Conservation (phyloP, 179 eudicot species). For the Silene vulgaris region DNA sequence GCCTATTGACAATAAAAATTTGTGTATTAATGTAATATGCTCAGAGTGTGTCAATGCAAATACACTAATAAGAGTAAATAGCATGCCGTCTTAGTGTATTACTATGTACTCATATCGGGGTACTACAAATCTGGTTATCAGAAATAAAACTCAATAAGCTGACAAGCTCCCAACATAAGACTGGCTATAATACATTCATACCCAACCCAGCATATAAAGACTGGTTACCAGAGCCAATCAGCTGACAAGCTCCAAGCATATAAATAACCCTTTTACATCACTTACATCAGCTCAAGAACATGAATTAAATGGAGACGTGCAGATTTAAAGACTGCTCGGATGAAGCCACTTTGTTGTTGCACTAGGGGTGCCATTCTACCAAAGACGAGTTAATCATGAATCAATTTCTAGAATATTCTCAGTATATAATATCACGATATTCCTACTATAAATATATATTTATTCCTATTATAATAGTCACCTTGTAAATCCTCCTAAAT, state of each 20-base stretch:
- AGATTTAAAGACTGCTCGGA: neutral
- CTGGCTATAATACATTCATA: neutral
- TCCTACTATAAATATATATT: too few relatives aligned
- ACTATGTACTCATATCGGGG: too few relatives aligned
- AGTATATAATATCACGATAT: too few relatives aligned
- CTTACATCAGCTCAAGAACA: neutral
- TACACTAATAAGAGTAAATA: too few relatives aligned
- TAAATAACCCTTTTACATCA: neutral
- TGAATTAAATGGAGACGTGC: neutral
- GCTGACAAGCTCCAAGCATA: neutral
- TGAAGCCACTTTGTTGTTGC: neutral
- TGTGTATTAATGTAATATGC: too few relatives aligned
- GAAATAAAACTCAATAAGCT: neutral
- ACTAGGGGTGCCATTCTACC: neutral
- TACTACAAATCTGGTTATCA: neutral
- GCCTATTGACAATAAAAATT: too few relatives aligned
- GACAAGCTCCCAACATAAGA: neutral
- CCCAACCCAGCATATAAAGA: neutral
- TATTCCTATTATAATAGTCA: too few relatives aligned
- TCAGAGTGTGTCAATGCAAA: too few relatives aligned
- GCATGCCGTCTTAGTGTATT: too few relatives aligned
- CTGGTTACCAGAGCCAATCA: neutral
- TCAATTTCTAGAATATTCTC: too few relatives aligned
- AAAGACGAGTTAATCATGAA: neutral
- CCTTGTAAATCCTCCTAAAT: too few relatives aligned